Evolutionary conservation across 176 grass and related monocot species (phyloP).

Genomic region (Juncus effusus): DNA sequence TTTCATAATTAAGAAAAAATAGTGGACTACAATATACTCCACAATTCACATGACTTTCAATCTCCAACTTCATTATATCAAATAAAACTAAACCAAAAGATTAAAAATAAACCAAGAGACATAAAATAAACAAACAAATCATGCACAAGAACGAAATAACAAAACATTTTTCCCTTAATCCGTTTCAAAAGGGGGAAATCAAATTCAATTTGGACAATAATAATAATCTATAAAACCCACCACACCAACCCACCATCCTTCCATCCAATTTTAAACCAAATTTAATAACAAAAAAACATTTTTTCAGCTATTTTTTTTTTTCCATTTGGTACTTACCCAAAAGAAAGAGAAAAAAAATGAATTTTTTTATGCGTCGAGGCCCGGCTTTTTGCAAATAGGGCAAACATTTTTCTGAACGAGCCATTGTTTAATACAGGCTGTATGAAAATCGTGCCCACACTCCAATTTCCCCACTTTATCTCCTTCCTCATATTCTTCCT

Average conservation of each 20-base stretch:
- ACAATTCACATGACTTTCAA: too few relatives aligned
- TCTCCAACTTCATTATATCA: too few relatives aligned
- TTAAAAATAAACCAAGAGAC: too few relatives aligned
- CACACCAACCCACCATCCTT: not conserved
- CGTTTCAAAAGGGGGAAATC: too few relatives aligned
- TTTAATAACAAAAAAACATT: not conserved
- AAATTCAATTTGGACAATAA: not conserved
- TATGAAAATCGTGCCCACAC: constrained; percentile 16
- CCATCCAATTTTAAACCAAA: constrained; percentile 1
- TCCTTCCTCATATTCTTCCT: constrained; percentile 16
- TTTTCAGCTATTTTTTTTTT: not conserved
- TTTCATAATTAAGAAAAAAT: too few relatives aligned
- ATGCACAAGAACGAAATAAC: too few relatives aligned
- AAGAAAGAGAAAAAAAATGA: too few relatives aligned
- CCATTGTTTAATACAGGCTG: constrained; percentile 20
- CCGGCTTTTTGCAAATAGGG: constrained; percentile 11
- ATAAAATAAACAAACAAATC: too few relatives aligned
- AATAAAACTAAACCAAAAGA: too few relatives aligned
- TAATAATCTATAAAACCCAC: constrained; percentile 2
- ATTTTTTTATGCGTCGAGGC: not conserved
- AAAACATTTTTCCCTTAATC: too few relatives aligned
- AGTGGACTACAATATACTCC: too few relatives aligned
- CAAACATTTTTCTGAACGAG: constrained; percentile 4
- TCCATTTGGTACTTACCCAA: not conserved
- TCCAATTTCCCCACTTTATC: constrained; percentile 9